These are phyloP conservation scores for Dissophora ornata DNA, from an alignment of 192 early-diverging fungal species.

Conservation along the genomic window DNA sequence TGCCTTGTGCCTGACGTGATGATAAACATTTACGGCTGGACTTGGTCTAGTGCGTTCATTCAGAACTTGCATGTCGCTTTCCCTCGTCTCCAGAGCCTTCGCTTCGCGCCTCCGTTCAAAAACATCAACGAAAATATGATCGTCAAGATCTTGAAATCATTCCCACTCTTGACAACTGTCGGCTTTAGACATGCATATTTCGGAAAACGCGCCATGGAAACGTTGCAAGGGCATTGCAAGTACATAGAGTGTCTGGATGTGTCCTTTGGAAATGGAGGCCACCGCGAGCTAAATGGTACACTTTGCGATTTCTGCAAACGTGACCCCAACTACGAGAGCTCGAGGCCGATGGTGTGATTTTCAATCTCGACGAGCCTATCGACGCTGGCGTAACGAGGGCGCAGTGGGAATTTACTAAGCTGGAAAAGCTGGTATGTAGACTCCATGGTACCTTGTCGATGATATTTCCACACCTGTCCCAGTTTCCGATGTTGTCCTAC, in stretches of 20 bases:
- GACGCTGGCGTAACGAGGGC: constrained; percentile 7
- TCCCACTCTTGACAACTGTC: constrained; percentile 34
- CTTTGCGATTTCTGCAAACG: constrained; percentile 22
- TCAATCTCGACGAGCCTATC: constrained; percentile 23
- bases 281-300: background rate
- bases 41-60: constrained; percentile 31
- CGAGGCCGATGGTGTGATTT: constrained; percentile 39
- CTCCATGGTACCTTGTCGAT: constrained; percentile 33
- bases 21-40: constrained; percentile 52
- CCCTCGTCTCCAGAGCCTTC: constrained; percentile 23
- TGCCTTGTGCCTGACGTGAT: constrained; percentile 41
- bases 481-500: constrained; percentile 14
- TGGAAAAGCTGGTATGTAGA: constrained; percentile 45
- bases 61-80: constrained; percentile 13
- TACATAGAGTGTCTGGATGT: constrained; percentile 35
- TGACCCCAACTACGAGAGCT: constrained; percentile 20
- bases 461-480: constrained; percentile 36
- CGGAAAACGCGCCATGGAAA: constrained; percentile 28
- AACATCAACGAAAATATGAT: constrained; percentile 38
- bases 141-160: constrained; percentile 33
- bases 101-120: constrained; percentile 29
- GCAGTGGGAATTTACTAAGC: constrained; percentile 31
- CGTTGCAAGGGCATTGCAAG: constrained; percentile 26
- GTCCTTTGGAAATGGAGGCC: constrained; percentile 11
- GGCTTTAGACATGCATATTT: constrained; percentile 40